Percentiles rank a stretch among this genome's conserved stretches.
Conservation (phyloP, 2,329 filamentous ascomycete genomes). For the Leptographium galeiforme region DNA sequence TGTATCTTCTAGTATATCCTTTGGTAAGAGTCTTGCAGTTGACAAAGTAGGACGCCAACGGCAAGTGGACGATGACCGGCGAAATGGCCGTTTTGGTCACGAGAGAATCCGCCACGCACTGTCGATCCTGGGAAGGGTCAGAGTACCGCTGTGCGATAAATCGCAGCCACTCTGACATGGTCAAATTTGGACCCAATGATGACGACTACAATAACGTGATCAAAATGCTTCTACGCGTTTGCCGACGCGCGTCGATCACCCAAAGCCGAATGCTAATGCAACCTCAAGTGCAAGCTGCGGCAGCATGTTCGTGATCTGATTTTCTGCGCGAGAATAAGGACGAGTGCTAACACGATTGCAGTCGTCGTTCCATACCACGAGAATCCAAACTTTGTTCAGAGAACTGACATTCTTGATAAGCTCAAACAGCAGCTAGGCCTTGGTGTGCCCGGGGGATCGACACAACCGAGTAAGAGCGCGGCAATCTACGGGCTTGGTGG, state of each 20-base stretch:
- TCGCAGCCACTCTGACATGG: not conserved
- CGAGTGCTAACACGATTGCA: not conserved
- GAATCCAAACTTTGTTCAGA: not conserved
- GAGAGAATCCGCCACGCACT: not conserved
- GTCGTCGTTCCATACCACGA: not conserved
- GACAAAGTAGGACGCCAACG: not conserved
- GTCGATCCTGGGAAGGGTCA: not conserved
- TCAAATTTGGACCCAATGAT: slow-evolving; percentile 12
- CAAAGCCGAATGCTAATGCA: not conserved
- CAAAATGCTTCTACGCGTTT: not conserved
- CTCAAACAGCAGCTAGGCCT: not conserved
- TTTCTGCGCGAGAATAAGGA: not conserved
- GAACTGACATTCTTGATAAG: not conserved
- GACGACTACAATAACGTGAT: not conserved
- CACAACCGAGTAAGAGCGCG: not conserved
- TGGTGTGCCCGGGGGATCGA: no score
- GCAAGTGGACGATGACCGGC: not conserved
- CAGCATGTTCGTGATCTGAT: no score
- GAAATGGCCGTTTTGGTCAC: not conserved
- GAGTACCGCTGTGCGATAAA: slow-evolving; percentile 3
- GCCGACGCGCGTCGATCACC: not conserved
- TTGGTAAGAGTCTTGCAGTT: no score
- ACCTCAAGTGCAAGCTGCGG: no score
- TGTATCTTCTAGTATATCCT: not conserved
- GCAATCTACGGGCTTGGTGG: not conserved